Base-by-base conservation (phyloP, 2,329 filamentous ascomycete species). In the Endoconidiophora laricicola region DNA sequence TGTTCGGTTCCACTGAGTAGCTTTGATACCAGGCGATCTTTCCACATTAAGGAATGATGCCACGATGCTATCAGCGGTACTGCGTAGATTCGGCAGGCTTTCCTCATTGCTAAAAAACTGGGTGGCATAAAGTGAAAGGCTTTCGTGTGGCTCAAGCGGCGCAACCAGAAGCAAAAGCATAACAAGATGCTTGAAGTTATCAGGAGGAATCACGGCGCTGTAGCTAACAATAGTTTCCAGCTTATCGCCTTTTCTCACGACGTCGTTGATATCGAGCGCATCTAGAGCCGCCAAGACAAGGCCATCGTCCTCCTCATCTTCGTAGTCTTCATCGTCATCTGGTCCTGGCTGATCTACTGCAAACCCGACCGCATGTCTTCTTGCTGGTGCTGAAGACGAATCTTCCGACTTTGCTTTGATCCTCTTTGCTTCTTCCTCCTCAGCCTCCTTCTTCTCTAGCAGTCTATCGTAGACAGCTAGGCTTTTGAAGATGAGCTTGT, bases 101-200 rank as follows among this genome's bases (percentile, higher is more conserved):
- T 70, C 60, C 1, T 71, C 77, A 0, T 67, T 61, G 29, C 29
- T 33, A 12, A 33, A 33, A 9, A 83, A 65, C 6, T 79, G 69
- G 20, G 69, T 67, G 1, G 74, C 70, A 57, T 82, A 76, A 26
- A 69, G 68, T 1, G 81, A 76, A 12, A 86, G 61, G 50, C 70
- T 77, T 60, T 86, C 79, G 57, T 83, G 79, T 0, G 75, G 64
- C 44, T 72, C 70, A 4, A 86, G 64, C 0, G 82, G 81, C 1
- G 82, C 78, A 36, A 77, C 67, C 6, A 86, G 65, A 1, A 86
- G 66, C 10, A 87, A 67, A 3, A 87, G 67, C 73, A 84, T 81
- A 26, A 86, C 63, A 6, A 87, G 65, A 57, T 77, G 80, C 42
- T 78, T 72, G 50, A 86, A 76, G 58, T 86, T 86, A 59, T 86